These are phyloP conservation scores for Phylloboletellus chloephorus DNA, from an alignment of 1,284 basidiomycete species.

Conservation along the genomic window DNA sequence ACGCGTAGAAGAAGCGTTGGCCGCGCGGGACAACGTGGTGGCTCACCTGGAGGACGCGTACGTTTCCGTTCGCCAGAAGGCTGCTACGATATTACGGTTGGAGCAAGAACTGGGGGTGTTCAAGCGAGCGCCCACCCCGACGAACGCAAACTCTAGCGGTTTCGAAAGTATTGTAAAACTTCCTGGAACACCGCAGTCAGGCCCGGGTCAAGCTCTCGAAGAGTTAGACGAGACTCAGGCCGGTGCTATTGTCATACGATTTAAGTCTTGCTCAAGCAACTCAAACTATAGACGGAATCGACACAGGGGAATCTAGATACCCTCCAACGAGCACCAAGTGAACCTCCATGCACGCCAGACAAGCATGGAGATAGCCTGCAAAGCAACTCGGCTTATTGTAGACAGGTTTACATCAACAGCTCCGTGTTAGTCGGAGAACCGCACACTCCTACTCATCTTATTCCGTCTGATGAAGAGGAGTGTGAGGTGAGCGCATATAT, in stretches of 20 bases:
- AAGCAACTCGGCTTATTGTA: conserved; percentile 27
- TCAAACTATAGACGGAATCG: not conserved
- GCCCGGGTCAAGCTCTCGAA: not conserved
- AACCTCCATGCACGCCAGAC: conserved; percentile 22
- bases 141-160: conserved; percentile 11
- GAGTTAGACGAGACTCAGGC: conserved; percentile 5
- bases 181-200: conserved; percentile 5
- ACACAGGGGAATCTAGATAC: conserved; percentile 1
- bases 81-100: conserved; percentile 44
- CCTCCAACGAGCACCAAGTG: not conserved
- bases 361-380: conserved; percentile 21
- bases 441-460: not conserved
- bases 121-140: conserved; percentile 23
- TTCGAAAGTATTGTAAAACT: not conserved
- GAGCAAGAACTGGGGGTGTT: conserved; percentile 38
- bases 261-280: not conserved
- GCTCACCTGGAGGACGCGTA: conserved; percentile 58
- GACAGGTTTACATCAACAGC: conserved; percentile 12
- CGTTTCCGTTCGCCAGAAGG: conserved; percentile 55
- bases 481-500: conserved; percentile 22
- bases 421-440: conserved; percentile 7
- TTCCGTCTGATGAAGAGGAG: conserved; percentile 2
- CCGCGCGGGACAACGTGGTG: conserved; percentile 61
- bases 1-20: conserved; percentile 53
- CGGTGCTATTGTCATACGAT: not conserved